Percentiles rank a stretch among this genome's conserved stretches.
These are phyloP conservation scores for Acacia confusa DNA, from an alignment of 306 rosid genomes.

Conservation along the genomic window DNA sequence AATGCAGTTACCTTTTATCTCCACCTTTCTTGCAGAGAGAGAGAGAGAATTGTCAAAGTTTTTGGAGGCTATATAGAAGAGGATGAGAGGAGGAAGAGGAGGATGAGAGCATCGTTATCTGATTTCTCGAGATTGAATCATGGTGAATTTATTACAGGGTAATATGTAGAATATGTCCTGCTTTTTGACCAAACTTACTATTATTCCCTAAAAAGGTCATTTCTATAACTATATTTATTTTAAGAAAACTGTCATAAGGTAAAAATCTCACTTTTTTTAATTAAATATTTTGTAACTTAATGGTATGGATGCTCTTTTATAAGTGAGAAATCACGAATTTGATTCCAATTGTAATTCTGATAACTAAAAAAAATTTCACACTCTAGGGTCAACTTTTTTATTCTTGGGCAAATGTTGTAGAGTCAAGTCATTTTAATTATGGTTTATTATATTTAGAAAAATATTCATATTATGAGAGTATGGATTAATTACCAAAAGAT, in stretches of 20 bases:
- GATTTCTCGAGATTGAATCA: constrained; percentile 44
- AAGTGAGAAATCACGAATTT: too few relatives aligned
- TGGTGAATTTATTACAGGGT: background rate
- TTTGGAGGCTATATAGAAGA: constrained; percentile 31
- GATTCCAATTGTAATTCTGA: rapidly evolving
- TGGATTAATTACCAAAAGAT: background rate
- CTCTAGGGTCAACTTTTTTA: too few relatives aligned
- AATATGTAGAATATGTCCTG: constrained; percentile 26
- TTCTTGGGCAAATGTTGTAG: background rate
- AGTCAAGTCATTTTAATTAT: background rate
- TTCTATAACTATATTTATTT: constrained; percentile 3
- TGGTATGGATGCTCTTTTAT: too few relatives aligned
- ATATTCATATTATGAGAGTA: background rate
- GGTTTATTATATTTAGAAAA: background rate
- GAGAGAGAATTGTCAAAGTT: constrained; percentile 44
- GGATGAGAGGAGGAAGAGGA: too few relatives aligned
- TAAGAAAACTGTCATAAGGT: background rate
- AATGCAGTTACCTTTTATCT: constrained; percentile 28
- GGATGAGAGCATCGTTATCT: constrained; percentile 32
- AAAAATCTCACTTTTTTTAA: background rate
- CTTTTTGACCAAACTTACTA: constrained; percentile 42
- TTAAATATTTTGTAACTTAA: rapidly evolving
- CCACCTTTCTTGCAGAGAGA: constrained; percentile 35
- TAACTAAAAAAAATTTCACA: too few relatives aligned
- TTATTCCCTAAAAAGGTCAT: constrained; percentile 43